Percentiles rank a stretch among this genome's conserved stretches.
These are phyloP conservation scores for Tylopilus sp. DNA, from an alignment of 768 basidiomycete genomes.

Conservation along the genomic window DNA sequence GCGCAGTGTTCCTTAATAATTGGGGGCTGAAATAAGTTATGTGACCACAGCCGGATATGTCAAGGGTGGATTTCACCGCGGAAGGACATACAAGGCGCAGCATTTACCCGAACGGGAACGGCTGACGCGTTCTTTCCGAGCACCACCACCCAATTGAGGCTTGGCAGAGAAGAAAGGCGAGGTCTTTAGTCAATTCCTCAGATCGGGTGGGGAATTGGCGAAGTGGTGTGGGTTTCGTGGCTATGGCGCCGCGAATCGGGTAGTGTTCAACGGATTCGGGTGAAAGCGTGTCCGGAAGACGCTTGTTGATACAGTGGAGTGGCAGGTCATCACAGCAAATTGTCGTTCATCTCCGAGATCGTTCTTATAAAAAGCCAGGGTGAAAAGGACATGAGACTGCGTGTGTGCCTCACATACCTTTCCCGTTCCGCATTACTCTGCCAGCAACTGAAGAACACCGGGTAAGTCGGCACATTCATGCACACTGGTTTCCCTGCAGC, in stretches of 20 bases:
- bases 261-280: slow-evolving; percentile 31
- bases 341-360: slow-evolving; percentile 34
- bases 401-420: slow-evolving; percentile 24
- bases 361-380: slow-evolving; percentile 28
- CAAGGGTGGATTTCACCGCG: slow-evolving; percentile 23
- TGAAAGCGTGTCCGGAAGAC: slow-evolving; percentile 28
- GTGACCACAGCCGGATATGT: slow-evolving; percentile 25
- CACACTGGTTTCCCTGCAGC: slow-evolving; percentile 15
- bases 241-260: slow-evolving; percentile 27
- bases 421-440: slow-evolving; percentile 5
- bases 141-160: slow-evolving; percentile 12
- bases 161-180: slow-evolving; percentile 24
- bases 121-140: slow-evolving; percentile 13
- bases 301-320: slow-evolving; percentile 19
- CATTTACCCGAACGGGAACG: slow-evolving; percentile 17
- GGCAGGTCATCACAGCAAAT: slow-evolving; percentile 29
- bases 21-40: slow-evolving; percentile 21
- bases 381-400: slow-evolving; percentile 8
- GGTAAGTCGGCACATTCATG: slow-evolving; percentile 15
- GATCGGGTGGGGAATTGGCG: slow-evolving; percentile 19
- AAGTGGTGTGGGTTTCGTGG: slow-evolving; percentile 19
- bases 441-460: slow-evolving; percentile 1
- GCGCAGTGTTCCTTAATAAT: slow-evolving; percentile 31
- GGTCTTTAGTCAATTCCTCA: slow-evolving; percentile 29
- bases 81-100: slow-evolving; percentile 28